These are phyloP conservation scores for Ballota nigra DNA, from an alignment of 257 asterid genomes.

Conservation along the genomic window DNA sequence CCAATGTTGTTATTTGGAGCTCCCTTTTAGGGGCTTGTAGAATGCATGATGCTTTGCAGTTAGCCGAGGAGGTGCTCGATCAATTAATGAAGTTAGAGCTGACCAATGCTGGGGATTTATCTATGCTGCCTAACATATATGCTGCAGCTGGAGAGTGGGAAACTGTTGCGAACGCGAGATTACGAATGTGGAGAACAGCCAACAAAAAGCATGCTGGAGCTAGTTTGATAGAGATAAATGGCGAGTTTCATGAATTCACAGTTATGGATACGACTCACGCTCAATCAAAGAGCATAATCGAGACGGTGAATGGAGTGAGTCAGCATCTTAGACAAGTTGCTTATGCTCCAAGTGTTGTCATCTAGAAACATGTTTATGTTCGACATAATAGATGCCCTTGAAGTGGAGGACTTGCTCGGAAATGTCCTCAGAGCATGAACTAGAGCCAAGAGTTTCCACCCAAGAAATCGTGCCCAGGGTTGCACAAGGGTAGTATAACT, in stretches of 20 bases:
- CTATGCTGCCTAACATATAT: slow-evolving; percentile 52
- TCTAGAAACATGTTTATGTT: slow-evolving; percentile 11
- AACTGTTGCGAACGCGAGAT: slow-evolving; percentile 52
- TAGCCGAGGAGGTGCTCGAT: slow-evolving; percentile 49
- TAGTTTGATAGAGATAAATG: slow-evolving; percentile 51
- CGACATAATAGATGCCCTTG: background rate
- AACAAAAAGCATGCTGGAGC: slow-evolving; percentile 47
- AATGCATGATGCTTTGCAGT: slow-evolving; percentile 48
- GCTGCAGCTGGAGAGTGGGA: slow-evolving; percentile 72
- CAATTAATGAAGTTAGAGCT: slow-evolving; percentile 48
- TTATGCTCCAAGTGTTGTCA: slow-evolving; percentile 24
- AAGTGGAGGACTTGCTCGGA: background rate
- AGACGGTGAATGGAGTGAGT: slow-evolving; percentile 48
- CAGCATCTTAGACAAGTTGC: slow-evolving; percentile 49
- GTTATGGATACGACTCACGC: slow-evolving; percentile 66
- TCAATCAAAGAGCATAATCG: slow-evolving; percentile 51
- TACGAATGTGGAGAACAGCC: slow-evolving; percentile 45
- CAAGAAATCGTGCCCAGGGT: background rate
- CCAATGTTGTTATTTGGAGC: slow-evolving; percentile 69
- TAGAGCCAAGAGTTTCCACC: background rate
- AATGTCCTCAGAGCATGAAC: slow-evolving; percentile 1
- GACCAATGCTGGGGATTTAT: slow-evolving; percentile 40
- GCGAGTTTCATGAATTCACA: slow-evolving; percentile 59
- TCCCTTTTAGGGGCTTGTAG: slow-evolving; percentile 77
- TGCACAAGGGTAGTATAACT: slow-evolving; percentile 18